These are phyloP conservation scores for Plantago major DNA, from an alignment of 257 asterid genomes.

Conservation along the genomic window DNA sequence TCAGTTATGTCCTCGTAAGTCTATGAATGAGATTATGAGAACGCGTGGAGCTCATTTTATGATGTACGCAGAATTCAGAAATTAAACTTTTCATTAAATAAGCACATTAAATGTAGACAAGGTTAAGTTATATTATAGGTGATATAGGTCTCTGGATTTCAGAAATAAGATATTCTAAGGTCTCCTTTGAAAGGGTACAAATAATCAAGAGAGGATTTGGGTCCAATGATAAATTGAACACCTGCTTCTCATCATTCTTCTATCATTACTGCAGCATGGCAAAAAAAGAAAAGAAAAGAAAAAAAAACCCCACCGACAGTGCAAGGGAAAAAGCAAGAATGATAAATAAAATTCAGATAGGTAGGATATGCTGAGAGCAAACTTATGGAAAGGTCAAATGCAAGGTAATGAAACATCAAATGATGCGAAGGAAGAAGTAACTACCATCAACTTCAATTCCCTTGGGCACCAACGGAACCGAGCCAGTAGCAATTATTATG, in stretches of 20 bases:
- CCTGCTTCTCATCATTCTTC: neutral
- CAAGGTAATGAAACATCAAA: conserved; percentile 5
- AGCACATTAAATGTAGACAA: too few relatives aligned
- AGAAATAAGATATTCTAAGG: too few relatives aligned
- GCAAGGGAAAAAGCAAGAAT: neutral
- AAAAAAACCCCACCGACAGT: too few relatives aligned
- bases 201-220: too few relatives aligned
- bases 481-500: conserved; percentile 92
- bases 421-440: conserved; percentile 30
- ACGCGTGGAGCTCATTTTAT: neutral
- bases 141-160: too few relatives aligned
- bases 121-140: too few relatives aligned
- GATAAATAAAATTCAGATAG: neutral
- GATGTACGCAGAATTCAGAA: too few relatives aligned
- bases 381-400: neutral
- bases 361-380: neutral
- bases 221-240: neutral
- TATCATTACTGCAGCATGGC: neutral
- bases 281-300: too few relatives aligned
- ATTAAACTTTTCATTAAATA: too few relatives aligned
- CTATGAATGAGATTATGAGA: neutral
- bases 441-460: conserved; percentile 96
- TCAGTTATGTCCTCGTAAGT: neutral
- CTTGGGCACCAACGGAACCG: conserved; percentile 87
- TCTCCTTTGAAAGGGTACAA: too few relatives aligned